Percentiles rank a stretch among this genome's conserved stretches.
Evolutionary conservation across 495 filamentous ascomycete species (phyloP).

Genomic region (Corynascus novoguineensis): DNA sequence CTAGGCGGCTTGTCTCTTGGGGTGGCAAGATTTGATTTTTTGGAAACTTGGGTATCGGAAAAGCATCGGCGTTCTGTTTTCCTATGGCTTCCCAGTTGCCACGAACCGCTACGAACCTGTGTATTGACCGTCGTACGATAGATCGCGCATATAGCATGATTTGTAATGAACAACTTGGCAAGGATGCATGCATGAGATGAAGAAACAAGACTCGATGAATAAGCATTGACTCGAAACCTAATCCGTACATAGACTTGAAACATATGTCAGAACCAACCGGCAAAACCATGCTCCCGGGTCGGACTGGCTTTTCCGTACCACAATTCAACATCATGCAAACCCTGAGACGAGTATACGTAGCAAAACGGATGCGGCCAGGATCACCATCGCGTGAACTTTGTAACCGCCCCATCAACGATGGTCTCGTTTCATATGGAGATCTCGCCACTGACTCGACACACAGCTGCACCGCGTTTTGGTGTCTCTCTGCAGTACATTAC

Average conservation of each 20-base stretch:
- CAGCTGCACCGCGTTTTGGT: too few relatives aligned
- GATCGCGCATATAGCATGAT: background rate
- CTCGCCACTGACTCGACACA: too few relatives aligned
- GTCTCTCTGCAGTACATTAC: too few relatives aligned
- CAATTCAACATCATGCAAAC: background rate
- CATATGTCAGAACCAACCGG: background rate
- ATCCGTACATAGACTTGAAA: background rate
- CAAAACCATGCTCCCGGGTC: background rate
- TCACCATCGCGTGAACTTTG: background rate
- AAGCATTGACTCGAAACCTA: background rate
- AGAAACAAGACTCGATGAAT: background rate
- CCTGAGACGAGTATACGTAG: background rate
- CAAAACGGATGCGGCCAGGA: too few relatives aligned
- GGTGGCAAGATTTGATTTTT: background rate
- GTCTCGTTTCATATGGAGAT: too few relatives aligned
- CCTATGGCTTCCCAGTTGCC: background rate
- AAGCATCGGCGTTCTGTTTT: background rate
- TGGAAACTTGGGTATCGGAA: background rate
- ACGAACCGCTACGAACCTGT: background rate
- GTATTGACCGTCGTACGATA: background rate
- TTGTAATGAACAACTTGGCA: background rate
- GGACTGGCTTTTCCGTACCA: background rate
- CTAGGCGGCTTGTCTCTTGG: conserved; percentile 10
- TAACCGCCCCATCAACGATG: background rate
- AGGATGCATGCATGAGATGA: background rate